Base-by-base conservation (phyloP, 1,139 yeast species). In the Lodderomyces orthopsilosis region DNA sequence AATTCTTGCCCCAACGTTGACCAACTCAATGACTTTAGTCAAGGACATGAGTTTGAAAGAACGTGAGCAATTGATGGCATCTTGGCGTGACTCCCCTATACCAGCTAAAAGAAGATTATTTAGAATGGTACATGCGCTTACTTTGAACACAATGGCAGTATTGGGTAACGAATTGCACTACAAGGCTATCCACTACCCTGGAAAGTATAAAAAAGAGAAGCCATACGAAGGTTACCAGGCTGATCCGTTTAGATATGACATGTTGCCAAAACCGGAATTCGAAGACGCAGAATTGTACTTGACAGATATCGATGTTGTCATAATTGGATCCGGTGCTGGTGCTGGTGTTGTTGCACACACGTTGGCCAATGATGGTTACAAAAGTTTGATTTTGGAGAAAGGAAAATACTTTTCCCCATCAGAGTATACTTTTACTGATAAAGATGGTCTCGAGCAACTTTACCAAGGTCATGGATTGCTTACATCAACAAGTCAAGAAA, bases 281-380 rank as follows among this genome's bases (percentile, higher is more conserved):
- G 63, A 65, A 12, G 64, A 64, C 7, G 47, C 58, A 13, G 73
- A 66, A 44, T 58, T 73, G 40, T 57, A 64, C 41, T 48, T 72
- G 38, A 73, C 74, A 4, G 62, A 68, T 17, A 55, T 67, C 35
- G 70, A 78, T 50, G 82, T 65, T 5, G 61, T 77, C 18, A 68
- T 79, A 37, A 65, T 79, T 38, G 85, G 85, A 3, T 75, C 81
- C 4, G 85, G 85, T 2, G 62, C 77, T 14, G 81, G 83, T 3
- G 78, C 81, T 1, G 83, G 83, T 5, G 84, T 79, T 0, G 76
- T 69, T 0, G 83, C 83, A 2, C 73, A 74, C 40, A 67, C 78
- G 2, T 66, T 79, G 42, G 62, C 77, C 3, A 57, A 65, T 10
- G 68, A 65, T 30, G 83, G 83, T 8, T 62, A 56, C 51, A 65